phyloP scores from a whole-genome alignment of 2,329 filamentous ascomycete species.

The Rutstroemia sp. region DNA sequence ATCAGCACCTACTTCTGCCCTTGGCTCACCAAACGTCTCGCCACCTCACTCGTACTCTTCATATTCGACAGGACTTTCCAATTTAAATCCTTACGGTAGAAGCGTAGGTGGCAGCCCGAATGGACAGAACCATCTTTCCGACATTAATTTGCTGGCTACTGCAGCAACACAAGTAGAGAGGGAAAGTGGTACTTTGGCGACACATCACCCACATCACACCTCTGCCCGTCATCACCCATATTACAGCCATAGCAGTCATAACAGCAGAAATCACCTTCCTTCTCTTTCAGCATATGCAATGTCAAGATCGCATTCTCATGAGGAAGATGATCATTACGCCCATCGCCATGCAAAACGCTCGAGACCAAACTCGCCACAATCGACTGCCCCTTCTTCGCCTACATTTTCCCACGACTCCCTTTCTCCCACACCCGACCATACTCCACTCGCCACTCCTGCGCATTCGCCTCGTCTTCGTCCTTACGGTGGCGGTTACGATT shows the following conservation, averaged over 20 bases:
- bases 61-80: conserved; percentile 46
- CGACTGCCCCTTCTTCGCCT: conserved; percentile 89
- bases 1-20: conserved; percentile 78
- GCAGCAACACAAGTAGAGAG: conserved; percentile 56
- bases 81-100: conserved; percentile 43
- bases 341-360: conserved; percentile 79
- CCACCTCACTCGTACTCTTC: conserved; percentile 83
- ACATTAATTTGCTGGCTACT: conserved; percentile 54
- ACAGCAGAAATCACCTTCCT: conserved; percentile 39
- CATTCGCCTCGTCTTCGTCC: conserved; percentile 88
- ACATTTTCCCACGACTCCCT: conserved; percentile 95
- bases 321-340: conserved; percentile 70
- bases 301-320: conserved; percentile 79
- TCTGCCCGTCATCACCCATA: conserved; percentile 47
- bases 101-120: conserved; percentile 36
- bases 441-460: conserved; percentile 92
- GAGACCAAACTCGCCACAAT: conserved; percentile 87
- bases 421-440: conserved; percentile 93
- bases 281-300: conserved; percentile 81
- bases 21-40: conserved; percentile 91
- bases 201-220: conserved; percentile 31
- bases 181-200: conserved; percentile 35
- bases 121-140: conserved; percentile 27
- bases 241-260: conserved; percentile 38
- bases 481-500: conserved; percentile 61